phyloP scores from a whole-genome alignment of 768 basidiomycete genomes.

The Psilocybe cyanescens region DNA sequence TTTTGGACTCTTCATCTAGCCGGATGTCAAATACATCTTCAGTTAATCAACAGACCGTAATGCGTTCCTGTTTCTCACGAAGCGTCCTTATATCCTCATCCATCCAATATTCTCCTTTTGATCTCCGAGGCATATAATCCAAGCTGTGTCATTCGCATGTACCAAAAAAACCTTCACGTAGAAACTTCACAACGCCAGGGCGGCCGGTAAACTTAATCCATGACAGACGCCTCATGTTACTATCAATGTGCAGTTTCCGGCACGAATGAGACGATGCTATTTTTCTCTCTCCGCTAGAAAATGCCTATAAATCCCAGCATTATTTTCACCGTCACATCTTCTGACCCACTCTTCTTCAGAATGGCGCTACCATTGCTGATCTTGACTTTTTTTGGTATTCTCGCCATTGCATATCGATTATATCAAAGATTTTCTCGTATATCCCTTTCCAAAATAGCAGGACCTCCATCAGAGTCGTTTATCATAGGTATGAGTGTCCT shows the following conservation, averaged over 20 bases:
- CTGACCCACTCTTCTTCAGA: not conserved
- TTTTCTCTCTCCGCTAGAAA: not conserved
- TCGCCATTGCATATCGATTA: constrained; percentile 25
- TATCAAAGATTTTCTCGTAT: constrained; percentile 36
- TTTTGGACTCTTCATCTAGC: too few relatives aligned
- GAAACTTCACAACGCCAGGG: not conserved
- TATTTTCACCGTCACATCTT: not conserved
- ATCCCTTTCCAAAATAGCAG: constrained; percentile 37
- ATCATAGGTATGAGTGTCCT: constrained; percentile 34
- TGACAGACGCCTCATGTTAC: not conserved
- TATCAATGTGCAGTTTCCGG: not conserved
- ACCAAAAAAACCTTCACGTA: not conserved
- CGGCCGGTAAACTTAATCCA: not conserved
- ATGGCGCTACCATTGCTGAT: not conserved
- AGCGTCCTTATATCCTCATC: not conserved
- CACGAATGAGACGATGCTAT: not conserved
- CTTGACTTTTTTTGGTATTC: constrained; percentile 2
- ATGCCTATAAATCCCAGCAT: not conserved
- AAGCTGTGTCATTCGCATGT: not conserved
- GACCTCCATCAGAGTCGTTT: constrained; percentile 40
- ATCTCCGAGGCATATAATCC: not conserved
- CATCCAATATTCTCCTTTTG: not conserved
- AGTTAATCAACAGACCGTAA: too few relatives aligned
- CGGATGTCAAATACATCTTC: too few relatives aligned
- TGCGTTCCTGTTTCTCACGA: not conserved